Evolutionary conservation across 2,329 filamentous ascomycete genomes (phyloP).

Genomic region (Mycosphaerelloides madeirae): DNA sequence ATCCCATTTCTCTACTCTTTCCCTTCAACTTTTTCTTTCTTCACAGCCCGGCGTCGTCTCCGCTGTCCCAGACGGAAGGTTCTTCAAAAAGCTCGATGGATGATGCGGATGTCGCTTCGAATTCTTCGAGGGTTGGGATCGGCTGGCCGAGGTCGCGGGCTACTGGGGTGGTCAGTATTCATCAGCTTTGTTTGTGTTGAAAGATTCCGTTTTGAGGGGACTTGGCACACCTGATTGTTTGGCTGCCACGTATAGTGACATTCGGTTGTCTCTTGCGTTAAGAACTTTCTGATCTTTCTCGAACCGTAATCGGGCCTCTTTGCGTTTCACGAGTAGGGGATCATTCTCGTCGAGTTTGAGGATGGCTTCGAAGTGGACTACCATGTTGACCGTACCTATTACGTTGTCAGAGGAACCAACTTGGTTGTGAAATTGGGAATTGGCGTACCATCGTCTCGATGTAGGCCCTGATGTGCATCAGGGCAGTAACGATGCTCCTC

Average conservation of each 20-base stretch:
- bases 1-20: too few relatives aligned
- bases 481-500: conserved; percentile 9
- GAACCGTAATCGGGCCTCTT: neutral
- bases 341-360: neutral
- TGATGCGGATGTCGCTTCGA: too few relatives aligned
- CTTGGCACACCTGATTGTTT: neutral
- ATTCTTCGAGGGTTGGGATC: neutral
- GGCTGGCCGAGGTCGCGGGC: conserved; percentile 1
- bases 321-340: neutral
- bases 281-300: neutral
- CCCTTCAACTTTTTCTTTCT: too few relatives aligned
- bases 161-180: neutral
- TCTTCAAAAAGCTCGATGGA: too few relatives aligned
- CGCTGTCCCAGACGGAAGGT: too few relatives aligned
- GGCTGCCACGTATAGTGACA: neutral
- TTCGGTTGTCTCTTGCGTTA: neutral
- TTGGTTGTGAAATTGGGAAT: too few relatives aligned
- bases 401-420: too few relatives aligned
- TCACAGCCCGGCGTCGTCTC: too few relatives aligned
- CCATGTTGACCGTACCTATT: neutral
- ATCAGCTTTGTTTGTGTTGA: neutral
- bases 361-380: conserved; percentile 5
- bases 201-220: neutral
- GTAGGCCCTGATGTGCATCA: conserved; percentile 2
- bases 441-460: conserved; percentile 6